Evolutionary conservation across 2,329 filamentous ascomycete species (phyloP).

Genomic region (Alternaria gansuensis): DNA sequence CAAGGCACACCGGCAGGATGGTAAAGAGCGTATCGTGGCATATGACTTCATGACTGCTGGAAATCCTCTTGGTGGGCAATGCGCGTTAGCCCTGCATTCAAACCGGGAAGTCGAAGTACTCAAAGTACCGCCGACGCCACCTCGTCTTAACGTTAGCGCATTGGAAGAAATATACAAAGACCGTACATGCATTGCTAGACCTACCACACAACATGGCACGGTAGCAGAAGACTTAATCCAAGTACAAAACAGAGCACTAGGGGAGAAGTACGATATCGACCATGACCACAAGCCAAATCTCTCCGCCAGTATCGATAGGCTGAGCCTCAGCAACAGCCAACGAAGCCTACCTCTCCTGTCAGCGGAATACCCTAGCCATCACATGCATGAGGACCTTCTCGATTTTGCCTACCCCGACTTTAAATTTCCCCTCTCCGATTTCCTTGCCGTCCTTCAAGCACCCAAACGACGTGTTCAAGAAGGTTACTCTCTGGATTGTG

Average conservation of each 20-base stretch:
- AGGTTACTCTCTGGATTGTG: conserved; percentile 67
- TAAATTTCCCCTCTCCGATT: conserved; percentile 46
- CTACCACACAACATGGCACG: conserved; percentile 41
- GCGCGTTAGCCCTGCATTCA: conserved; percentile 62
- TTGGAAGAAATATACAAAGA: conserved; percentile 56
- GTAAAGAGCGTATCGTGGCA: conserved; percentile 62
- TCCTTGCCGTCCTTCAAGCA: conserved; percentile 50
- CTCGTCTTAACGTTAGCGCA: conserved; percentile 55
- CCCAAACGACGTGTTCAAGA: conserved; percentile 64
- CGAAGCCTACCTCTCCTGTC: conserved; percentile 42
- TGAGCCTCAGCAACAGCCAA: conserved; percentile 47
- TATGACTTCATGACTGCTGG: conserved; percentile 68
- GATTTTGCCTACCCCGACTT: conserved; percentile 49
- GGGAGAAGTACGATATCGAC: conserved; percentile 40
- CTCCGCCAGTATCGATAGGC: conserved; percentile 40
- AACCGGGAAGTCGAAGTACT: conserved; percentile 62
- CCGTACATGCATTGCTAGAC: conserved; percentile 42
- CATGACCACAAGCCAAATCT: conserved; percentile 36
- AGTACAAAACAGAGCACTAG: conserved; percentile 44
- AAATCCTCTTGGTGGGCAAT: conserved; percentile 58
- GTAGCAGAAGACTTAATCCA: conserved; percentile 49
- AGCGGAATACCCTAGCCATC: conserved; percentile 42
- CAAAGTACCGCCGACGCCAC: conserved; percentile 57
- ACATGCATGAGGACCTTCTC: conserved; percentile 51
- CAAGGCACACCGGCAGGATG: conserved; percentile 54